Percentiles rank a stretch among this genome's conserved stretches.
Evolutionary conservation across 257 asterid species (phyloP).

Genomic region (Ilex asprella): DNA sequence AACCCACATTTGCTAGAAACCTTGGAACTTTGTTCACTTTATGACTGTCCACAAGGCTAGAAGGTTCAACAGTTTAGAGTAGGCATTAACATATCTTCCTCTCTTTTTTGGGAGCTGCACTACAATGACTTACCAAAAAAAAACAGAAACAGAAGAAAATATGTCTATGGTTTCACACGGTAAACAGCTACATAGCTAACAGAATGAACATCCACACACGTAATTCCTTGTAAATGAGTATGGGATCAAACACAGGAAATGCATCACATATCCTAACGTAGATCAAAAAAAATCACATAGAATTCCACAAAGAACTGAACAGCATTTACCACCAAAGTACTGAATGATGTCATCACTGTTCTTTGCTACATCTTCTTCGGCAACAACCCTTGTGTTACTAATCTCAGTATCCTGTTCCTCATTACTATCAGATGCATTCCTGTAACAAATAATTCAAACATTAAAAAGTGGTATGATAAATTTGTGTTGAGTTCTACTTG

Average conservation of each 20-base stretch:
- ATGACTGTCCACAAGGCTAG: no score
- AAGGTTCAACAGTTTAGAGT: no score
- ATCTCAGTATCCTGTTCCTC: slow-evolving; percentile 58
- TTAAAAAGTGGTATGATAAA: no score
- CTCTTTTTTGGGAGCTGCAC: no score
- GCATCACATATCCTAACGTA: background rate
- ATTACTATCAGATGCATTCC: slow-evolving; percentile 42
- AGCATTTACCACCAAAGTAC: slow-evolving; percentile 41
- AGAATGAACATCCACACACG: background rate
- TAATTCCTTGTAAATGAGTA: background rate
- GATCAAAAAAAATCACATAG: no score
- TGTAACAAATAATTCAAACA: slow-evolving; percentile 21
- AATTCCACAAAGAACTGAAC: no score
- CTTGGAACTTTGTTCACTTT: no score
- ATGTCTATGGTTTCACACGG: no score
- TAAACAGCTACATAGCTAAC: background rate
- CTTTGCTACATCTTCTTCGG: slow-evolving; percentile 49
- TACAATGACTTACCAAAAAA: no score
- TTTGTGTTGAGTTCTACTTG: background rate
- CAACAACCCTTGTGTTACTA: slow-evolving; percentile 45
- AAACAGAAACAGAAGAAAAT: no score
- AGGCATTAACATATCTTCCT: no score
- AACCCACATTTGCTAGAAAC: no score
- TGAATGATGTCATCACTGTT: slow-evolving; percentile 40
- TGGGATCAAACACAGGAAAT: background rate